Conservation (phyloP, 192 early-diverging fungal species). For the Coemansia sp. region DNA sequence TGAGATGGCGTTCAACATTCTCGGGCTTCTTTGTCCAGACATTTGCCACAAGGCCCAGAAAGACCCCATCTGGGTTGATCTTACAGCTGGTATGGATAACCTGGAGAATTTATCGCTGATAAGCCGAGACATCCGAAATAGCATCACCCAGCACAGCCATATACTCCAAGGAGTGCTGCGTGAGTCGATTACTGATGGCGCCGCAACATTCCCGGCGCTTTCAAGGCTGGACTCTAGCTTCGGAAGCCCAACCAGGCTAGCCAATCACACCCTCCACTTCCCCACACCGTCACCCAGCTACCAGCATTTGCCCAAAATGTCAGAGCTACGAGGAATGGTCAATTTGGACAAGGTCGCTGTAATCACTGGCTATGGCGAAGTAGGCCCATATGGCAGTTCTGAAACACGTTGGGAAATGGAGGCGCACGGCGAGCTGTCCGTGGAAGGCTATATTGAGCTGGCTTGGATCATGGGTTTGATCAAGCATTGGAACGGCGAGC, state of each 20-base stretch:
- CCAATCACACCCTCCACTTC: slow-evolving; percentile 85
- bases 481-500: too few relatives aligned
- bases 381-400: slow-evolving; percentile 86
- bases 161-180: too few relatives aligned
- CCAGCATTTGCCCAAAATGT: slow-evolving; percentile 27
- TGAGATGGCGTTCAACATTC: slow-evolving; percentile 94
- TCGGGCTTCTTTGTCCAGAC: slow-evolving; percentile 80
- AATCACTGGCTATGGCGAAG: slow-evolving; percentile 89
- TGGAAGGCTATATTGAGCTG: slow-evolving; percentile 83
- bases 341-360: slow-evolving; percentile 92
- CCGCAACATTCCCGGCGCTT: too few relatives aligned
- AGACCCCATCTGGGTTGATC: slow-evolving; percentile 92
- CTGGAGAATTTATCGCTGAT: too few relatives aligned
- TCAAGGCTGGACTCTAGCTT: too few relatives aligned
- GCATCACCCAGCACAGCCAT: too few relatives aligned
- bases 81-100: slow-evolving; percentile 97
- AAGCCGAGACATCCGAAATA: too few relatives aligned
- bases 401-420: slow-evolving; percentile 99
- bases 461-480: slow-evolving; percentile 98
- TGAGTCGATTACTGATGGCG: too few relatives aligned
- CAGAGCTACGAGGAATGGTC: slow-evolving; percentile 60
- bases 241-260: too few relatives aligned
- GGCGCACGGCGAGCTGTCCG: slow-evolving; percentile 62
- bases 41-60: slow-evolving; percentile 66
- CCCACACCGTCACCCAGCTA: background rate